These are phyloP conservation scores for Botrytis deweyae DNA, from an alignment of 2,329 filamentous ascomycete genomes.

Conservation along the genomic window DNA sequence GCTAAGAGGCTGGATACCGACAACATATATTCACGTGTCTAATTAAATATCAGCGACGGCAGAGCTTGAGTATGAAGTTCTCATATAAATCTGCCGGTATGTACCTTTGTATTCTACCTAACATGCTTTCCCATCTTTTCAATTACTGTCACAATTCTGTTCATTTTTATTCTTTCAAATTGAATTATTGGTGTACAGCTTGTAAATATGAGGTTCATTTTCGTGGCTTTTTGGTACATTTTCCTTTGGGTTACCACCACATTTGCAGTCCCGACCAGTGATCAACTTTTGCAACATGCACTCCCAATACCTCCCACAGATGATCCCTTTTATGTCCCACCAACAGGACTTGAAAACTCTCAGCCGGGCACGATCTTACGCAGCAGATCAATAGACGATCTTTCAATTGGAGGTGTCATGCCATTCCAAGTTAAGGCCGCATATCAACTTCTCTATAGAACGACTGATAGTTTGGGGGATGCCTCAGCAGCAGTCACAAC, in stretches of 20 bases:
- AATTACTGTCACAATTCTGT: background rate
- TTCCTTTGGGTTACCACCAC: background rate
- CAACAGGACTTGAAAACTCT: conserved; percentile 35
- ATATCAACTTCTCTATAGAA: conserved; percentile 45
- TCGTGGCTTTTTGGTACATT: background rate
- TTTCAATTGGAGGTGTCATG: conserved; percentile 35
- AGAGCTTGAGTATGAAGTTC: background rate
- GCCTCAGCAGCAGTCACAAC: conserved; percentile 44
- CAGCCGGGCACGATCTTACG: conserved; percentile 41
- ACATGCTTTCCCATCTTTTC: background rate
- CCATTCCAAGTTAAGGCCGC: conserved; percentile 24
- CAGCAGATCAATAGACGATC: conserved; percentile 28
- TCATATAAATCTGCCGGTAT: background rate
- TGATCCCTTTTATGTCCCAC: conserved; percentile 43
- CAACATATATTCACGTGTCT: background rate
- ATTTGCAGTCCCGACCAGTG: background rate
- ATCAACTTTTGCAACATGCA: background rate
- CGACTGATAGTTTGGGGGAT: conserved; percentile 41
- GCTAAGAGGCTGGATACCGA: background rate
- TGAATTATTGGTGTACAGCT: too few species aligned
- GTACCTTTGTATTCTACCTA: background rate
- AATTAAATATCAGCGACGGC: background rate
- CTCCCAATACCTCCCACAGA: conserved; percentile 37
- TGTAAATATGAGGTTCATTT: background rate
- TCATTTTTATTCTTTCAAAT: background rate